These are phyloP conservation scores for Kwoniella shivajii DNA, from an alignment of 1,284 basidiomycete species.

Conservation along the genomic window DNA sequence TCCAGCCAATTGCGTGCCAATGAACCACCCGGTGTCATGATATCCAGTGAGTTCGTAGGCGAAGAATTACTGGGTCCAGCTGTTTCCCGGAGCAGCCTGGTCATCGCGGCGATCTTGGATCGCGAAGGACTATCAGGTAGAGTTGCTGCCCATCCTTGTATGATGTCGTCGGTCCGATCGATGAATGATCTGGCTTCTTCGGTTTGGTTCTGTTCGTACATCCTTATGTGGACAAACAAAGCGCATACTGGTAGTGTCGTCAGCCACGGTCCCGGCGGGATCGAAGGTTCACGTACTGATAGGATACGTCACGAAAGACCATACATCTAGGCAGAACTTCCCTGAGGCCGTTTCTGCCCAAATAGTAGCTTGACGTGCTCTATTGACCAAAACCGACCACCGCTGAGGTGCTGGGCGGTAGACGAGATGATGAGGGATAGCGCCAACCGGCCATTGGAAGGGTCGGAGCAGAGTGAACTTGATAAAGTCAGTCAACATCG, in stretches of 20 bases:
- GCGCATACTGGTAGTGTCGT: neutral
- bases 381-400: constrained; percentile 8
- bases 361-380: constrained; percentile 17
- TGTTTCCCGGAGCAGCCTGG: no score
- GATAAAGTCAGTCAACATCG: no score
- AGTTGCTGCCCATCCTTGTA: constrained; percentile 2
- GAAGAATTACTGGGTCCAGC: no score
- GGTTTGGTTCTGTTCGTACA: constrained; percentile 1
- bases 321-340: constrained; percentile 21
- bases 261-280: neutral
- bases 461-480: constrained; percentile 21
- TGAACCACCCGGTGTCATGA: no score
- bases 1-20: no score
- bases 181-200: neutral
- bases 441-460: constrained; percentile 20
- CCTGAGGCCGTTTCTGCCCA: constrained; percentile 40
- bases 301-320: constrained; percentile 20
- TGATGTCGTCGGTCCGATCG: constrained; percentile 1
- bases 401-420: constrained; percentile 16
- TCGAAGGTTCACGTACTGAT: constrained; percentile 5
- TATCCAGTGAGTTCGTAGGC: no score
- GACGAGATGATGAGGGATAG: constrained; percentile 21
- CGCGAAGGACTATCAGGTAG: neutral
- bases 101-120: no score
- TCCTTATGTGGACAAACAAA: constrained; percentile 5